Percentiles rank a stretch among this genome's conserved stretches.
Conservation (phyloP, 1,284 basidiomycete genomes). For the Neotropicomus parvogracilis region DNA sequence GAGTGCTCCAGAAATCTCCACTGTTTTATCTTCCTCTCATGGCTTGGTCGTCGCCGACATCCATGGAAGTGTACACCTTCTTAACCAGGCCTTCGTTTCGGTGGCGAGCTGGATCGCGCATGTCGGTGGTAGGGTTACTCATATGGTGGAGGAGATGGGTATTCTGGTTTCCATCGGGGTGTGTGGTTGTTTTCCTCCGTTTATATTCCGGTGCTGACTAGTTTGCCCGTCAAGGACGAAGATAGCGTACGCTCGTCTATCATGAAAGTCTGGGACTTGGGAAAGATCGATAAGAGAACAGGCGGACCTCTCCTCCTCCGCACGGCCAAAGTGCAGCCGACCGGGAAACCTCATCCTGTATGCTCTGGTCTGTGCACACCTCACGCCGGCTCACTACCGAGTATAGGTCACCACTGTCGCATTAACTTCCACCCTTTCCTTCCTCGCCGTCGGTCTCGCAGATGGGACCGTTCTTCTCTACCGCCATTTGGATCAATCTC, state of each 20-base stretch:
- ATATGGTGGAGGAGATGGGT: conserved; percentile 76
- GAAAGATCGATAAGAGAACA: conserved; percentile 70
- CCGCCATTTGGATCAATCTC: conserved; percentile 85
- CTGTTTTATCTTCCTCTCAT: conserved; percentile 55
- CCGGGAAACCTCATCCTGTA: conserved; percentile 80
- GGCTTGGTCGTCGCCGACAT: conserved; percentile 77
- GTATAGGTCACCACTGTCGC: conserved; percentile 77
- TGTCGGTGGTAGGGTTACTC: conserved; percentile 72
- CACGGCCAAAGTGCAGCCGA: conserved; percentile 74
- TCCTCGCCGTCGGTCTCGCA: conserved; percentile 87
- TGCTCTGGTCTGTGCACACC: conserved; percentile 20
- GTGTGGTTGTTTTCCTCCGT: conserved; percentile 31
- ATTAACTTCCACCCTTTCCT: conserved; percentile 75
- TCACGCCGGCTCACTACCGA: conserved; percentile 1
- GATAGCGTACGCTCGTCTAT: conserved; percentile 69
- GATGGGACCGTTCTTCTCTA: conserved; percentile 95
- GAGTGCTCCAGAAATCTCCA: conserved; percentile 71
- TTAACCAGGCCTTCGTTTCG: conserved; percentile 74
- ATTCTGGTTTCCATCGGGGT: conserved; percentile 84
- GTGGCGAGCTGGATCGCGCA: conserved; percentile 77
- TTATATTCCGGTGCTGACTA: conserved; percentile 11
- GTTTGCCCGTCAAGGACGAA: conserved; percentile 60
- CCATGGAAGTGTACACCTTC: conserved; percentile 73
- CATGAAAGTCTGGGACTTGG: conserved; percentile 88
- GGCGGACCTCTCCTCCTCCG: conserved; percentile 68